A percentile compares a stretch with the other conserved stretches of the same genome.
Evolutionary conservation across 805 yeast species (phyloP).

Genomic region (Kurtzmaniella fragi): DNA sequence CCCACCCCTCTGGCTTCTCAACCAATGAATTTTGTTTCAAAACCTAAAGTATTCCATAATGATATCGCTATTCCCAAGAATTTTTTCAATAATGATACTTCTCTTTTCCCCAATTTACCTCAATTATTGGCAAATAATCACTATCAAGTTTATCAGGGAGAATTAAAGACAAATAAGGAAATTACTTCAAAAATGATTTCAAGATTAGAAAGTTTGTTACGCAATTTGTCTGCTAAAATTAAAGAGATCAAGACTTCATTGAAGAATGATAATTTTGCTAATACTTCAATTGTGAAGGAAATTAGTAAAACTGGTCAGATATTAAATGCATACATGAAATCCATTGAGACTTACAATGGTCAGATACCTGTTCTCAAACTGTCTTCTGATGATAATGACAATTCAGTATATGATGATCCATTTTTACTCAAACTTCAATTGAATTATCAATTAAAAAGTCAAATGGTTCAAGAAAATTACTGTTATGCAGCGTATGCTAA

Average conservation of each 20-base stretch:
- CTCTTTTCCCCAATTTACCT: constrained; percentile 23
- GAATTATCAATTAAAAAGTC: constrained; percentile 37
- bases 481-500: constrained; percentile 38
- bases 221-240: constrained; percentile 32
- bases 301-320: constrained; percentile 58
- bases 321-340: constrained; percentile 27
- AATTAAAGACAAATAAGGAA: constrained; percentile 26
- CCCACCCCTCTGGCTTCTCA: neutral
- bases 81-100: constrained; percentile 12
- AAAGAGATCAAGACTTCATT: constrained; percentile 37
- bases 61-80: constrained; percentile 16
- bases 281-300: constrained; percentile 29
- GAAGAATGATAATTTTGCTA: constrained; percentile 38
- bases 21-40: neutral
- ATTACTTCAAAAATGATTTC: constrained; percentile 29
- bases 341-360: constrained; percentile 32
- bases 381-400: constrained; percentile 20
- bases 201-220: constrained; percentile 29
- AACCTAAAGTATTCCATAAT: constrained; percentile 5
- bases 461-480: constrained; percentile 36
- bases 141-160: constrained; percentile 19
- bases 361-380: constrained; percentile 32
- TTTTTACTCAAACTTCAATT: constrained; percentile 34
- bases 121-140: constrained; percentile 33
- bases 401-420: constrained; percentile 32